phyloP scores from a whole-genome alignment of 1,284 basidiomycete species.

The Polyporus tsugae region DNA sequence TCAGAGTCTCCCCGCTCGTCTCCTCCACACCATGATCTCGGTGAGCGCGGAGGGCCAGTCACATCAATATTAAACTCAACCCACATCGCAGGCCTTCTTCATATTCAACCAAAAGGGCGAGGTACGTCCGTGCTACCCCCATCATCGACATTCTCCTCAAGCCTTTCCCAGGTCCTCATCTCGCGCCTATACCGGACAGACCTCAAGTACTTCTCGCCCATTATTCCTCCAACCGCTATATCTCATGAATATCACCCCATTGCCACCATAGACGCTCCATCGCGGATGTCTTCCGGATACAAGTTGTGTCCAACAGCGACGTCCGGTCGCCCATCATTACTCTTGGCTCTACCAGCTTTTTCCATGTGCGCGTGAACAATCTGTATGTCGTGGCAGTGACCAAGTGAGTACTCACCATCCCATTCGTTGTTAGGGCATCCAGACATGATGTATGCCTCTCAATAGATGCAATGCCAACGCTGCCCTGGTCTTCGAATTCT shows the following conservation, averaged over 20 bases:
- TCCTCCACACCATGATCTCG: conserved; percentile 46
- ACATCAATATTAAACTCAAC: neutral
- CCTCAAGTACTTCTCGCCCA: conserved; percentile 72
- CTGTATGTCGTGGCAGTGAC: conserved; percentile 95
- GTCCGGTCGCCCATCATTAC: conserved; percentile 98
- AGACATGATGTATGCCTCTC: neutral
- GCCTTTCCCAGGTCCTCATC: conserved; percentile 80
- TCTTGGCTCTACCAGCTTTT: conserved; percentile 96
- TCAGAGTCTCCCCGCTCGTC: neutral
- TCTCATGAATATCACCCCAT: neutral
- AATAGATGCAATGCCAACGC: conserved; percentile 93
- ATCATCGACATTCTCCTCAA: conserved; percentile 6
- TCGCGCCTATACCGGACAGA: conserved; percentile 93
- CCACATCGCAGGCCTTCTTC: conserved; percentile 84
- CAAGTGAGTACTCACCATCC: conserved; percentile 70
- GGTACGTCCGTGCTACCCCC: conserved; percentile 53
- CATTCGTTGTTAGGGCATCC: too few relatives aligned
- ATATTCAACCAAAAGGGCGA: conserved; percentile 99
- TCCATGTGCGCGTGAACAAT: conserved; percentile 96
- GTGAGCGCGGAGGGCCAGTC: conserved; percentile 37
- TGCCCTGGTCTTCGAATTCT: conserved; percentile 97
- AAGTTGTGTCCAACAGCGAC: conserved; percentile 97
- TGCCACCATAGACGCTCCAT: conserved; percentile 82
- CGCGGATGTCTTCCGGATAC: conserved; percentile 96
- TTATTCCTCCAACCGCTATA: neutral